Conservation (phyloP, 306 rosid genomes). For the Rubus idaeus region DNA sequence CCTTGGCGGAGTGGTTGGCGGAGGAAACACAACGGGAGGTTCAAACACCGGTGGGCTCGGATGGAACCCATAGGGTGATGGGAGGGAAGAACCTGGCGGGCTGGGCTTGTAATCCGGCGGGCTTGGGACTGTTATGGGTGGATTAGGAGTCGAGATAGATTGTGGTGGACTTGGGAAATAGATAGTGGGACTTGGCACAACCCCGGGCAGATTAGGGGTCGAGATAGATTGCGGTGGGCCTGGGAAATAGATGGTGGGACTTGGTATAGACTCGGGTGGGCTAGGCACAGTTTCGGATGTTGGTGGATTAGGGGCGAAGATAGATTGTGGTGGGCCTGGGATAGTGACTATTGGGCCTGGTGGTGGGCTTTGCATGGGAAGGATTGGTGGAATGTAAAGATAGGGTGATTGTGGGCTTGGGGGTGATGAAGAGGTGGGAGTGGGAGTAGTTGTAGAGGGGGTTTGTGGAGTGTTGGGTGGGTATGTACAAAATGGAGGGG, state of each 20-base stretch:
- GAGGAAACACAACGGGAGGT: conserved; percentile 83
- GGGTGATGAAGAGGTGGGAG: conserved; percentile 52
- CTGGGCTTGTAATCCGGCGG: conserved; percentile 35
- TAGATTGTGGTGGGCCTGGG: conserved; percentile 37
- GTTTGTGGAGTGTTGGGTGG: conserved; percentile 57
- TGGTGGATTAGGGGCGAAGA: conserved; percentile 1
- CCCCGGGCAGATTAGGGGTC: conserved; percentile 37
- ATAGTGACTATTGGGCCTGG: conserved; percentile 27
- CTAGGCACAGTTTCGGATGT: background rate
- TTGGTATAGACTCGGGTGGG: background rate
- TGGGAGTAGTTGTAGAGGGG: conserved; percentile 46
- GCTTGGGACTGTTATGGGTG: conserved; percentile 39
- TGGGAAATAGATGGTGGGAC: conserved; percentile 26
- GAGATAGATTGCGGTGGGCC: conserved; percentile 38
- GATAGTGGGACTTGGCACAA: conserved; percentile 17
- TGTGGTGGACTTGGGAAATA: conserved; percentile 41
- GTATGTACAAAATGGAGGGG: conserved; percentile 57
- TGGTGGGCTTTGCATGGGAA: conserved; percentile 54
- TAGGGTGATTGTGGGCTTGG: conserved; percentile 26
- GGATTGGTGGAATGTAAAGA: conserved; percentile 43
- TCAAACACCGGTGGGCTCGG: conserved; percentile 68
- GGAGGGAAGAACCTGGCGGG: conserved; percentile 29
- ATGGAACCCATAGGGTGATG: conserved; percentile 51
- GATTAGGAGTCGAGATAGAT: conserved; percentile 24
- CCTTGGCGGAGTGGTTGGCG: conserved; percentile 70